Base-by-base conservation (phyloP, 768 basidiomycete species). In the Russula sp. region DNA sequence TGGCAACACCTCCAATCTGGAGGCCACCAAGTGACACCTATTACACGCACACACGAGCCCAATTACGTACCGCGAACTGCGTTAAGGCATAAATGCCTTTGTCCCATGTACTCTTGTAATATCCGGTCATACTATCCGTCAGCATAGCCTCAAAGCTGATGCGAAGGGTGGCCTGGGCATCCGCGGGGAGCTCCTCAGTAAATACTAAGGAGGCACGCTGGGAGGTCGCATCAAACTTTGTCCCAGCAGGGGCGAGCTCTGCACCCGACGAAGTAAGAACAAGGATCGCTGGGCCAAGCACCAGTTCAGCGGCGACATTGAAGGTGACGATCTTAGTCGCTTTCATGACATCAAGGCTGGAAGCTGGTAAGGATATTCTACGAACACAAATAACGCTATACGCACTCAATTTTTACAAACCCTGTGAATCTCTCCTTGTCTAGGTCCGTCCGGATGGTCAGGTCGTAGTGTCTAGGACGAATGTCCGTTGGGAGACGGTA, bases 371-470 rank as follows among this genome's bases (percentile, higher is more conserved):
- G 44, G 8, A 34, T 7, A 4, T 11, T 27, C 7, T 7, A 54
- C 4, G 49, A 32, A 6, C 3, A 39, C 14, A 61, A 37, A 56
- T 20, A 42, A 32, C 48, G 34, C 59, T 51, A 55, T 20, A 76
- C 83, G 57, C 64, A 84, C 91, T 82, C 78, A 70, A 90, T 83
- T 67, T 84, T 84, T 54, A 87, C 89, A 44, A 85, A 79, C 48
- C 96, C 96, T 48, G 83, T 77, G 73, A 94, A 98, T 10, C 76
- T 81, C 63, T 85, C 79, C n/a, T 79, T 79, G 60, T 87, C 80
- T 57, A 98, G 83, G 75, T 98, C 91, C 3, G 92, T 94, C 70
- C 82, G 84, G 71, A 94, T 76, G 51, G 84, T 84, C 55, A 94
- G 71, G 68, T 90, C 87, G 73, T 94, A 95, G 72, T 94, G 90